A percentile compares a stretch with the other conserved stretches of the same genome.
Evolutionary conservation across 2,329 filamentous ascomycete species (phyloP).

Genomic region (Thelonectria blattea): DNA sequence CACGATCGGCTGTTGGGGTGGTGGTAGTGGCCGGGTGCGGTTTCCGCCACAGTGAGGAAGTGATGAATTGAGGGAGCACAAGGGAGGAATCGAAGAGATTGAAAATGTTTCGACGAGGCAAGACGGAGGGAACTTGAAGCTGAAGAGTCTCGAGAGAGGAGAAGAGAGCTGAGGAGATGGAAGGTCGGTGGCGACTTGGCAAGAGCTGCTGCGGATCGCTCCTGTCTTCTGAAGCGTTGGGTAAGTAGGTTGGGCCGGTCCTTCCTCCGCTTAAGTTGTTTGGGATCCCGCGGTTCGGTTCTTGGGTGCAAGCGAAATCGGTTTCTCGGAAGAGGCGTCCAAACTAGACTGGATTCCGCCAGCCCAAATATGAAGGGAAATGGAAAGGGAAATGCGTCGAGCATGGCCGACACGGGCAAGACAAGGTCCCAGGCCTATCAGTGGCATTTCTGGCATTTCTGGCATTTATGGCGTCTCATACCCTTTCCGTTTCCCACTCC

Average conservation of each 20-base stretch:
- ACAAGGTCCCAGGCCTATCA: constrained; percentile 3
- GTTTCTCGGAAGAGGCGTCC: constrained; percentile 16
- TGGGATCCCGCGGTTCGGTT: constrained; percentile 6
- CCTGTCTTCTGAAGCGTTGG: constrained; percentile 2
- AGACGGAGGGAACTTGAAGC: background rate
- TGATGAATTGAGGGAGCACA: background rate
- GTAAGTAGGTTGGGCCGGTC: constrained; percentile 9
- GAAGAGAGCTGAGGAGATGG: background rate
- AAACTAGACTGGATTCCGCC: background rate
- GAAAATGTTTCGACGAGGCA: no score
- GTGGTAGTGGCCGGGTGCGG: constrained; percentile 5
- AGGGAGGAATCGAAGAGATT: background rate
- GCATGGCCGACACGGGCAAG: background rate
- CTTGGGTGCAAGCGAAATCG: background rate
- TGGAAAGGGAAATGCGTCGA: no score
- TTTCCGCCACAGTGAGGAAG: background rate
- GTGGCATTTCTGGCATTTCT: background rate
- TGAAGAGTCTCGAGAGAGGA: background rate
- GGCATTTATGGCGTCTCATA: background rate
- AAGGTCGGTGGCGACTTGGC: background rate
- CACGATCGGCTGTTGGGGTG: constrained; percentile 8
- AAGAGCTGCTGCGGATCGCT: constrained; percentile 4
- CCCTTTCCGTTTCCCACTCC: no score
- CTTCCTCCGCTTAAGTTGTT: background rate
- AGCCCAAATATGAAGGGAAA: background rate